These are phyloP conservation scores for Penicillium sp. DNA, from an alignment of 2,329 filamentous ascomycete genomes.

Conservation along the genomic window DNA sequence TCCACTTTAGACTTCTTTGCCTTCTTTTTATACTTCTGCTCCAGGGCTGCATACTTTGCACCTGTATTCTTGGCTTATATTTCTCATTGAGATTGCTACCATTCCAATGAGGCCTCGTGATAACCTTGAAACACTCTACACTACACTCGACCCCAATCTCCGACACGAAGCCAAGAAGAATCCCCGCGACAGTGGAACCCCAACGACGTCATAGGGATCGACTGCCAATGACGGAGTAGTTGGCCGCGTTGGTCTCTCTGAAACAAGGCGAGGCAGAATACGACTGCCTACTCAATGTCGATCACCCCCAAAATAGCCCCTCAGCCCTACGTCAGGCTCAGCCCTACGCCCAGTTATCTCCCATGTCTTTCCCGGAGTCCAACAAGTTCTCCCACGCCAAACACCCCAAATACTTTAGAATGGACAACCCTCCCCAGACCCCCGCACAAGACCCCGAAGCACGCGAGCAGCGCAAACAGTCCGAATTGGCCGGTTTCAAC, in stretches of 20 bases:
- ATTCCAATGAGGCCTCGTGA: too few relatives aligned
- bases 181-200: too few relatives aligned
- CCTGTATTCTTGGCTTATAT: too few relatives aligned
- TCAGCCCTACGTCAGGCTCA: constrained; percentile 25
- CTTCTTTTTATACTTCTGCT: too few relatives aligned
- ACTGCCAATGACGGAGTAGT: not conserved
- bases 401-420: not conserved
- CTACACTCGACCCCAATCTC: too few relatives aligned
- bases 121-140: too few relatives aligned
- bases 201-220: constrained; percentile 14
- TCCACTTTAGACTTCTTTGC: too few relatives aligned
- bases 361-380: not conserved
- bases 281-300: constrained; percentile 9
- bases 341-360: constrained; percentile 11
- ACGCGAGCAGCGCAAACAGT: not conserved
- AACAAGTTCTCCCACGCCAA: not conserved
- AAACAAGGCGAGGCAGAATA: constrained; percentile 12
- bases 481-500: not conserved
- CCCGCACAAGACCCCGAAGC: not conserved
- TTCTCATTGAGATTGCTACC: too few relatives aligned
- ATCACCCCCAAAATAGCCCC: not conserved
- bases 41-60: too few relatives aligned
- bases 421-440: constrained; percentile 3
- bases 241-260: not conserved
- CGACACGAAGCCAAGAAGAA: too few relatives aligned